phyloP scores from a whole-genome alignment of 2,329 filamentous ascomycete genomes.

The Diatrype stigma region DNA sequence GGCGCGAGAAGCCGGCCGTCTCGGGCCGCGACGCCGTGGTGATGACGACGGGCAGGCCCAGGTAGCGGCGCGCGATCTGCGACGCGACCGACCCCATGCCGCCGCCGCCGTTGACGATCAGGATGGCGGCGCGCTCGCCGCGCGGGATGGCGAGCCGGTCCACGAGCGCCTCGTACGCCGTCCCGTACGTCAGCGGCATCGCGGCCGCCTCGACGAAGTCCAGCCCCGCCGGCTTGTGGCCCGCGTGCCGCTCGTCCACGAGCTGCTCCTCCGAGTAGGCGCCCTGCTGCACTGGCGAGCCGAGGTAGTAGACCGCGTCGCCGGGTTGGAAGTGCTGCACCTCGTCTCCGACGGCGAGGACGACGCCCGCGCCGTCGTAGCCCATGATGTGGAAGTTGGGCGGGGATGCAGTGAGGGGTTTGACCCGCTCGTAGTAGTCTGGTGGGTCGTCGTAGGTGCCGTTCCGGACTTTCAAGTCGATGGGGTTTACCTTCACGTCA shows the following conservation, averaged over 20 bases:
- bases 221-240: slow-evolving; percentile 34
- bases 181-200: slow-evolving; percentile 40
- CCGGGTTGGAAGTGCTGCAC: slow-evolving; percentile 33
- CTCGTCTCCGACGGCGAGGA: slow-evolving; percentile 29
- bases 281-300: slow-evolving; percentile 34
- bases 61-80: slow-evolving; percentile 37
- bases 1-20: too few species aligned
- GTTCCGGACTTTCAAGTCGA: slow-evolving; percentile 33
- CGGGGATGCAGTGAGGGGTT: slow-evolving; percentile 12
- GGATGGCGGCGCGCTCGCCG: slow-evolving; percentile 31
- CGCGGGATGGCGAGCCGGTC: slow-evolving; percentile 29
- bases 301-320: slow-evolving; percentile 40
- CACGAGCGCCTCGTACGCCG: slow-evolving; percentile 39
- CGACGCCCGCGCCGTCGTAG: slow-evolving; percentile 38
- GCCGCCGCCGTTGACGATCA: slow-evolving; percentile 44
- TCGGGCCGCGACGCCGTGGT: slow-evolving; percentile 35
- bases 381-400: slow-evolving; percentile 35
- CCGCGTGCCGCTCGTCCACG: slow-evolving; percentile 35
- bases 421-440: slow-evolving; percentile 31
- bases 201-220: slow-evolving; percentile 36
- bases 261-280: slow-evolving; percentile 38
- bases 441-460: slow-evolving; percentile 32
- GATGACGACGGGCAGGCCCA: slow-evolving; percentile 37
- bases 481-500: slow-evolving; percentile 24
- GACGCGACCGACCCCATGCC: slow-evolving; percentile 40